A percentile compares a stretch with the other conserved stretches of the same genome.
phyloP scores from a whole-genome alignment of 805 yeast species.

The Hanseniaspora hatyaiensis region DNA sequence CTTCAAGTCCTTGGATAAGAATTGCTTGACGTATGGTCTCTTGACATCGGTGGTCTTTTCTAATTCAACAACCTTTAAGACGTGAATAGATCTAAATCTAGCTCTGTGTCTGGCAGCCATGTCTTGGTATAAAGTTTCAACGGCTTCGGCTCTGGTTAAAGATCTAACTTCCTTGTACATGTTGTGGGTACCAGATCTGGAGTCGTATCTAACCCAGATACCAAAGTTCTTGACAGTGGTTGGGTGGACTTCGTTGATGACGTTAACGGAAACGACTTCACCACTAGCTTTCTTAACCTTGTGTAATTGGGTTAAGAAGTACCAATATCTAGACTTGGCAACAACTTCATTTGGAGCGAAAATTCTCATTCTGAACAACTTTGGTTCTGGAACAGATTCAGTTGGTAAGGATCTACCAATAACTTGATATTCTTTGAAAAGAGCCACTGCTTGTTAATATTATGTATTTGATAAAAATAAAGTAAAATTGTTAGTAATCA shows the following conservation, averaged over 20 bases:
- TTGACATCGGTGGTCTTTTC: conserved; percentile 95
- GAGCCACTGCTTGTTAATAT: conserved; percentile 52
- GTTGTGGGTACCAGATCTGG: conserved; percentile 99
- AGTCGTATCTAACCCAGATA: conserved; percentile 99
- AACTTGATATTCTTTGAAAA: conserved; percentile 98
- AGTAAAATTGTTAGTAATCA: not conserved
- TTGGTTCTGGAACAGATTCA: conserved; percentile 98
- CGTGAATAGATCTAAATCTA: conserved; percentile 98
- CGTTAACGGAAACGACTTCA: conserved; percentile 91
- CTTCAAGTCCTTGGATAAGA: conserved; percentile 85
- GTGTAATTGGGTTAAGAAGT: conserved; percentile 97
- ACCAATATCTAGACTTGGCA: conserved; percentile 99
- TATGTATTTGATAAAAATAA: not conserved
- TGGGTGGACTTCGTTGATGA: conserved; percentile 89
- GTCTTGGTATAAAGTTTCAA: conserved; percentile 96
- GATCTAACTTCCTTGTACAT: conserved; percentile 99
- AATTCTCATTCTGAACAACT: conserved; percentile 99
- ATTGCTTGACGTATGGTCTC: conserved; percentile 98
- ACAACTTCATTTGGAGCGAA: conserved; percentile 98
- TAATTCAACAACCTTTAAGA: conserved; percentile 97
- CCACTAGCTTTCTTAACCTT: conserved; percentile 99
- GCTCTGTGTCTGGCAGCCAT: conserved; percentile 99
- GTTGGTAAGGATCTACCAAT: conserved; percentile 99
- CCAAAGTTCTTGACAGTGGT: conserved; percentile 99
- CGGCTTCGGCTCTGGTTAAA: conserved; percentile 97